Conservation (phyloP, 2,329 filamentous ascomycete genomes). For the Penicillium sp. region DNA sequence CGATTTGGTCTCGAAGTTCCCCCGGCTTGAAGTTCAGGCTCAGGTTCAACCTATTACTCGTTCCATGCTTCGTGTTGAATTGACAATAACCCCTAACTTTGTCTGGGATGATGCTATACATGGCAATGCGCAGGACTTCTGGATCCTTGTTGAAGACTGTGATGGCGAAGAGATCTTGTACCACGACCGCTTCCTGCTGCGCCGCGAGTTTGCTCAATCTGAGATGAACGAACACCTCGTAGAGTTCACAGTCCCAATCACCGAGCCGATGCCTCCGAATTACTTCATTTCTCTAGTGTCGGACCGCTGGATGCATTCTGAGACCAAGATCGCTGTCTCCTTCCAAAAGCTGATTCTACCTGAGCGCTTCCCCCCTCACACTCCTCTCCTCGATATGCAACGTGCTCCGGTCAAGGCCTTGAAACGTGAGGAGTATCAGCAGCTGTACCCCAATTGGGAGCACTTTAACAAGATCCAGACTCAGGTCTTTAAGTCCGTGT, state of each 20-base stretch:
- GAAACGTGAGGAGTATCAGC: conserved; percentile 78
- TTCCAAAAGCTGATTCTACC: conserved; percentile 94
- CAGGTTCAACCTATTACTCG: conserved; percentile 93
- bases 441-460: conserved; percentile 77
- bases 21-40: conserved; percentile 85
- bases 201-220: conserved; percentile 79
- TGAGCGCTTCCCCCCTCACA: conserved; percentile 93
- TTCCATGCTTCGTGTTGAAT: conserved; percentile 84
- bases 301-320: conserved; percentile 97
- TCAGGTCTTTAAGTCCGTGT: conserved; percentile 92
- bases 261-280: conserved; percentile 96
- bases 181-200: conserved; percentile 89
- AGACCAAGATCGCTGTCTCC: conserved; percentile 87
- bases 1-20: conserved; percentile 84
- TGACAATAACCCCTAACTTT: conserved; percentile 91
- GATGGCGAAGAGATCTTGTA: conserved; percentile 95
- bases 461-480: conserved; percentile 98
- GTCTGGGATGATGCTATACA: conserved; percentile 91
- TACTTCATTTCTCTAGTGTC: conserved; percentile 96
- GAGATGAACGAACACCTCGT: conserved; percentile 92
- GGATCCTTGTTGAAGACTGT: conserved; percentile 96
- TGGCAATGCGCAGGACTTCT: conserved; percentile 86
- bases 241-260: conserved; percentile 94
- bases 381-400: conserved; percentile 86
- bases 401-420: conserved; percentile 84